phyloP scores from a whole-genome alignment of 2,329 filamentous ascomycete genomes.

The Aspergillus brasiliensis region DNA sequence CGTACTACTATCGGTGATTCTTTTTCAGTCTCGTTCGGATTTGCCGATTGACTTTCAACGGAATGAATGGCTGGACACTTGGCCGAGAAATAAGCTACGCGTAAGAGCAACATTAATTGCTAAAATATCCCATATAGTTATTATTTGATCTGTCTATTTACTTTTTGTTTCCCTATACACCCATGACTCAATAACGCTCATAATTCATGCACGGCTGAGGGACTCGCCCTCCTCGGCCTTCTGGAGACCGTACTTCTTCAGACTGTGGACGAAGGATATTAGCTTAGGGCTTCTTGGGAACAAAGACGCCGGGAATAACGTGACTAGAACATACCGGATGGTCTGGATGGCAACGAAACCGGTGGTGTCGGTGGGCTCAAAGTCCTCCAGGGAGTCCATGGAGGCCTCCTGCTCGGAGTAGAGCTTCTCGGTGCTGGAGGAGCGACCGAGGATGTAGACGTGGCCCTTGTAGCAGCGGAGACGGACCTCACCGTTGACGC shows the following conservation, averaged over 20 bases:
- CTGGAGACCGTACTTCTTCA: constrained; percentile 48
- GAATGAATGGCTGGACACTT: too few relatives aligned
- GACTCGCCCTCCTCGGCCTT: constrained; percentile 20
- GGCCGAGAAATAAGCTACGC: too few relatives aligned
- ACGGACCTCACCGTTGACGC: constrained; percentile 64
- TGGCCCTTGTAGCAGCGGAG: constrained; percentile 68
- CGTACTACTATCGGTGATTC: too few relatives aligned
- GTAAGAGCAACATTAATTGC: background rate
- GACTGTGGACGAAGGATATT: constrained; percentile 24
- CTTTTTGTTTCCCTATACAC: background rate
- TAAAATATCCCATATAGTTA: background rate
- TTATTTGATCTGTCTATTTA: background rate
- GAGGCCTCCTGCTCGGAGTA: constrained; percentile 66
- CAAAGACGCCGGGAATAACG: background rate
- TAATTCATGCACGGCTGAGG: constrained; percentile 17
- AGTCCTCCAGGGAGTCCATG: constrained; percentile 73
- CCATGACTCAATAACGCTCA: background rate
- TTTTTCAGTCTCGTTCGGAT: too few relatives aligned
- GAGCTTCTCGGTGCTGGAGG: constrained; percentile 68
- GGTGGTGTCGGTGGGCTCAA: constrained; percentile 66
- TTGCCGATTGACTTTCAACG: too few relatives aligned
- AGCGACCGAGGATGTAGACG: constrained; percentile 54
- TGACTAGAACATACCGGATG: constrained; percentile 26
- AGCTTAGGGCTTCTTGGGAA: background rate
- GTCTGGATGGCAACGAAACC: constrained; percentile 57